These are phyloP conservation scores for Penicillium corylophilum DNA, from an alignment of 2,329 filamentous ascomycete species.

Conservation along the genomic window DNA sequence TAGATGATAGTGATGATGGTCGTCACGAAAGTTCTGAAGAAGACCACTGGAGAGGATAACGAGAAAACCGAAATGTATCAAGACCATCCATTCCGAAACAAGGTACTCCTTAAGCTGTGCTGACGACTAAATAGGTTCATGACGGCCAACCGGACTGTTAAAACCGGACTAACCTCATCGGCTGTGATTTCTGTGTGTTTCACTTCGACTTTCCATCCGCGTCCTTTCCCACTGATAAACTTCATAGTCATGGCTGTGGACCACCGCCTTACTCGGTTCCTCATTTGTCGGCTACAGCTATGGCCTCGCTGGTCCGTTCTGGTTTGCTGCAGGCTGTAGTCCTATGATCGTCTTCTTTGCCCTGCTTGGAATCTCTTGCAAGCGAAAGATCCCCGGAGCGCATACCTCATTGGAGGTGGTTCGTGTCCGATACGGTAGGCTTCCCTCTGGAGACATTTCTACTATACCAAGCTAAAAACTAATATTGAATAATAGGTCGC, in stretches of 20 bases:
- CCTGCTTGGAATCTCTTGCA: slow-evolving; percentile 52
- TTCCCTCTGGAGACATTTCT: neutral
- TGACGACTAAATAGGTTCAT: slow-evolving; percentile 45
- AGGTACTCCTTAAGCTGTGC: neutral
- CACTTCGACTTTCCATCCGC: neutral
- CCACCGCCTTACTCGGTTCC: slow-evolving; percentile 53
- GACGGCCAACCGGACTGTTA: slow-evolving; percentile 53
- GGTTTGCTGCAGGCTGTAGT: slow-evolving; percentile 57
- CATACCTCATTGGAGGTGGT: slow-evolving; percentile 57
- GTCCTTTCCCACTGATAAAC: neutral
- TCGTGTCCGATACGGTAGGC: slow-evolving; percentile 50
- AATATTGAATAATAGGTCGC: slow-evolving; percentile 21
- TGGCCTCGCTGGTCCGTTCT: slow-evolving; percentile 57
- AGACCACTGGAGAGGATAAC: slow-evolving; percentile 53
- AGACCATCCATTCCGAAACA: neutral
- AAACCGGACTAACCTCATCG: slow-evolving; percentile 53
- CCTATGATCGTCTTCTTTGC: slow-evolving; percentile 59
- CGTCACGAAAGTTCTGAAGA: slow-evolving; percentile 49
- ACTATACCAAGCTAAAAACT: neutral
- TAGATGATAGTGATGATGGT: slow-evolving; percentile 45
- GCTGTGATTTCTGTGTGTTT: slow-evolving; percentile 51
- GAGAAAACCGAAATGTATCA: slow-evolving; percentile 52
- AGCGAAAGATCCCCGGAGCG: slow-evolving; percentile 54
- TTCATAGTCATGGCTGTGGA: slow-evolving; percentile 52
- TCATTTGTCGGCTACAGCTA: slow-evolving; percentile 55